Evolutionary conservation across 83 land plant species (phyloP).

Genomic region (Larix sibirica): DNA sequence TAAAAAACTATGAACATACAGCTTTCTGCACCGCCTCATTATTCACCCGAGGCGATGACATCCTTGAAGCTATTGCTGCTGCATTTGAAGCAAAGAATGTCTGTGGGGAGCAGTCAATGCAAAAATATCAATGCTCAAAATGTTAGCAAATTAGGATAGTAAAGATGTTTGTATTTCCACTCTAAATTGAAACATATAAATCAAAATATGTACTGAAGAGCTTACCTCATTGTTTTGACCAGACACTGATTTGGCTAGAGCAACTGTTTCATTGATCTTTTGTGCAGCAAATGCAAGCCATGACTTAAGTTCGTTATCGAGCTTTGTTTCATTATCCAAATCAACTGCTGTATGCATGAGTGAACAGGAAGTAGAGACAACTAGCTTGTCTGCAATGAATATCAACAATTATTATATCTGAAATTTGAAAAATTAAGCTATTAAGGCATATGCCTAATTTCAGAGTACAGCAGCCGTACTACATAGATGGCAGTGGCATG

Average conservation of each 20-base stretch:
- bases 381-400: slow-evolving; percentile 54
- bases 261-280: slow-evolving; percentile 75
- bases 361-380: slow-evolving; percentile 74
- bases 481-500: too few relatives aligned
- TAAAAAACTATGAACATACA: slow-evolving; percentile 23
- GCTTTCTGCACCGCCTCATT: slow-evolving; percentile 55
- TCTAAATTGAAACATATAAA: too few relatives aligned
- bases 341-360: slow-evolving; percentile 83
- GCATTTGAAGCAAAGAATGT: slow-evolving; percentile 61
- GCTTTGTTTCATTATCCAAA: slow-evolving; percentile 64
- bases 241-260: slow-evolving; percentile 67
- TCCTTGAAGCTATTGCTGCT: slow-evolving; percentile 61
- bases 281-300: slow-evolving; percentile 92
- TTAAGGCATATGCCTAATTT: too few relatives aligned
- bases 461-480: too few relatives aligned
- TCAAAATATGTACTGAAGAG: too few relatives aligned
- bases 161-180: too few relatives aligned
- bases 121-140: too few relatives aligned
- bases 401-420: background rate
- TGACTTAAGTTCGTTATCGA: slow-evolving; percentile 73
- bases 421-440: too few relatives aligned
- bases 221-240: slow-evolving; percentile 72
- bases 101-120: slow-evolving; percentile 21
- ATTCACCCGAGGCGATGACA: slow-evolving; percentile 52
- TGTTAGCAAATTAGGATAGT: too few relatives aligned